A percentile compares a stretch with the other conserved stretches of the same genome.
Conservation (phyloP, 1,139 yeast genomes). For the Kluyveromyces marxianus region DNA sequence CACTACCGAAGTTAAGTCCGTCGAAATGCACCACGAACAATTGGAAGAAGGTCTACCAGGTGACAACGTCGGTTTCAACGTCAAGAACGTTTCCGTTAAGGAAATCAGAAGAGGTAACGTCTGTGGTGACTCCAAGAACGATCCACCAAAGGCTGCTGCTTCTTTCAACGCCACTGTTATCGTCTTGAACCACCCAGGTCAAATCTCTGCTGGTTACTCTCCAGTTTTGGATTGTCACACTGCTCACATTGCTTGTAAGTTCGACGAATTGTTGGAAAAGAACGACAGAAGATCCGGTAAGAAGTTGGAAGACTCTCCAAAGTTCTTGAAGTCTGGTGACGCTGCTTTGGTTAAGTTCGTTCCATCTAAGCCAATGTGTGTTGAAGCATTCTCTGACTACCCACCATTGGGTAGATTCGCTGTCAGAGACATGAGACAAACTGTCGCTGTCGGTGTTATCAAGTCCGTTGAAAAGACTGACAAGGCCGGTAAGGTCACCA, state of each 20-base stretch:
- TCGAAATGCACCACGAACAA: slow-evolving; percentile 91
- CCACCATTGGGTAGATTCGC: slow-evolving; percentile 99
- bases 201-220: slow-evolving; percentile 87
- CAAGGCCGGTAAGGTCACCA: slow-evolving; percentile 96
- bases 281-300: slow-evolving; percentile 94
- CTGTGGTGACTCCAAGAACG: slow-evolving; percentile 93
- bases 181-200: slow-evolving; percentile 91
- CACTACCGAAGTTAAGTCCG: slow-evolving; percentile 89
- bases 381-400: slow-evolving; percentile 93
- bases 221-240: slow-evolving; percentile 94
- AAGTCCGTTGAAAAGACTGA: slow-evolving; percentile 94
- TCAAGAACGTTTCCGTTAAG: slow-evolving; percentile 89
- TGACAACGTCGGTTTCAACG: slow-evolving; percentile 95
- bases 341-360: slow-evolving; percentile 88
- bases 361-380: slow-evolving; percentile 96
- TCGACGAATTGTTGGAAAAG: slow-evolving; percentile 77
- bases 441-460: slow-evolving; percentile 99
- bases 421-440: slow-evolving; percentile 99
- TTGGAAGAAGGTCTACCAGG: slow-evolving; percentile 82
- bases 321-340: slow-evolving; percentile 88
- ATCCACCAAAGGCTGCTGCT: slow-evolving; percentile 78
- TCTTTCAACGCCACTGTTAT: slow-evolving; percentile 87
- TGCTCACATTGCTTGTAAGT: slow-evolving; percentile 91
- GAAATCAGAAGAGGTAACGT: slow-evolving; percentile 95
- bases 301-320: slow-evolving; percentile 74